Evolutionary conservation across 1,139 yeast species (phyloP), one percentile per base, ranked within the genome.

Genomic region (Suhomyces bribrorum): DNA sequence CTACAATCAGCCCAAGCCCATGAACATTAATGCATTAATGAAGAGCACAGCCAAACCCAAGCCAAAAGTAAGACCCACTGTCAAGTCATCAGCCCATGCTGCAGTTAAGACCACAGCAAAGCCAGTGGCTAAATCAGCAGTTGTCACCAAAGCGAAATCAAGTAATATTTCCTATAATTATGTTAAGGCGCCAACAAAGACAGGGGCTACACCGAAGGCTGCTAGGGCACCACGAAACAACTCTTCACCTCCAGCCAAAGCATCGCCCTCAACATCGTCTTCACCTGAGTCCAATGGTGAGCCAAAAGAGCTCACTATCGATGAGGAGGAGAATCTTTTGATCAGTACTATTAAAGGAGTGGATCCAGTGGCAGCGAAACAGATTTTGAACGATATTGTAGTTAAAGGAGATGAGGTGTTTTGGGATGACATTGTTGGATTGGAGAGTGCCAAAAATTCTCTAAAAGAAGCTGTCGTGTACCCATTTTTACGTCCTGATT

Each of bases 351-450:
- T 72, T 20, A 52, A 66, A 35, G 78, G 78, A 2, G 64, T 72
- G 7, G 78, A 73, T 48, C 62, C 57, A 41, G 45, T 56, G 39
- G 56, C 77, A 41, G 67, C 72, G 36, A 56, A 63, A 40, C 96
- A 88, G 57, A 92, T 92, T 37, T 71, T 92, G 46, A 86, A 86
- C 50, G 97, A 92, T 57, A 88, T 92, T 49, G 94, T 90, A 5
- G 89, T 89, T 7, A 87, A 85, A 45, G 97, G 97, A 7, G 97
- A 92, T 61, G 94, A 89, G 53, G 97, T 92, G 1, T 87, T 81
- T 55, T 92, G 98, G 98, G 94, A 85, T 32, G 98, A 92, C 58
- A 88, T 92, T 48, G 97, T 96, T 1, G 98, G 98, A 1, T 66
- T 92, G 27, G 97, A 89, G 44, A 76, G 78, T 12, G 97, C 98